Evolutionary conservation across 1,139 yeast genomes (phyloP).

Genomic region (Kodamaea derodonti): DNA sequence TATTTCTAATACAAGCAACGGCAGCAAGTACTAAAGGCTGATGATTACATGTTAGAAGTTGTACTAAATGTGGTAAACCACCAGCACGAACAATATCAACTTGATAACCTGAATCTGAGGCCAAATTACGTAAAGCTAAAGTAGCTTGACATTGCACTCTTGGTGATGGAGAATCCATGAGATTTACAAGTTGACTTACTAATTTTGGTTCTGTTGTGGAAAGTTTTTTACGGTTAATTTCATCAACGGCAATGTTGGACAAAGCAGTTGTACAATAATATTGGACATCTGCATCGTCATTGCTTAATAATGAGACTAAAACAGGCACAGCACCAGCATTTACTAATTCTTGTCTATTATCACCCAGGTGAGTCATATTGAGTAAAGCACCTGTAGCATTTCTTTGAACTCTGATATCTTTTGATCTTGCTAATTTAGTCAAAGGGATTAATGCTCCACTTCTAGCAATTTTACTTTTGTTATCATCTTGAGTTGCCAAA

Average conservation of each 20-base stretch:
- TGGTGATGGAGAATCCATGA: slow-evolving; percentile 91
- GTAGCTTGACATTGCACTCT: slow-evolving; percentile 99
- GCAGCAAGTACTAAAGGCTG: slow-evolving; percentile 93
- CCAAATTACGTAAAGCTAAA: slow-evolving; percentile 88
- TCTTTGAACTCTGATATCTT: slow-evolving; percentile 94
- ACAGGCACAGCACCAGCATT: slow-evolving; percentile 99
- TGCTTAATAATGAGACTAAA: slow-evolving; percentile 79
- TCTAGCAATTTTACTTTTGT: slow-evolving; percentile 91
- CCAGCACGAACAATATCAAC: slow-evolving; percentile 94
- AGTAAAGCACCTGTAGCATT: slow-evolving; percentile 97
- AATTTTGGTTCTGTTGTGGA: slow-evolving; percentile 93
- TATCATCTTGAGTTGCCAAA: slow-evolving; percentile 97
- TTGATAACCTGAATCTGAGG: slow-evolving; percentile 91
- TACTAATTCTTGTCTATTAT: slow-evolving; percentile 92
- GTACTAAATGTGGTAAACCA: slow-evolving; percentile 88
- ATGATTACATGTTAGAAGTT: slow-evolving; percentile 81
- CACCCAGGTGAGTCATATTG: slow-evolving; percentile 97
- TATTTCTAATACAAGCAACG: slow-evolving; percentile 96
- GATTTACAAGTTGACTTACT: slow-evolving; percentile 78
- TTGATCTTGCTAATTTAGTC: slow-evolving; percentile 88
- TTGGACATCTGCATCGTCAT: slow-evolving; percentile 94
- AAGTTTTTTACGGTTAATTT: slow-evolving; percentile 78
- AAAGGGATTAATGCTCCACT: slow-evolving; percentile 95
- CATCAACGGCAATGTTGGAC: slow-evolving; percentile 96
- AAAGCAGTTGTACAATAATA: slow-evolving; percentile 97